Base-by-base conservation (phyloP, 768 basidiomycete genomes). In the Suillus spraguei region DNA sequence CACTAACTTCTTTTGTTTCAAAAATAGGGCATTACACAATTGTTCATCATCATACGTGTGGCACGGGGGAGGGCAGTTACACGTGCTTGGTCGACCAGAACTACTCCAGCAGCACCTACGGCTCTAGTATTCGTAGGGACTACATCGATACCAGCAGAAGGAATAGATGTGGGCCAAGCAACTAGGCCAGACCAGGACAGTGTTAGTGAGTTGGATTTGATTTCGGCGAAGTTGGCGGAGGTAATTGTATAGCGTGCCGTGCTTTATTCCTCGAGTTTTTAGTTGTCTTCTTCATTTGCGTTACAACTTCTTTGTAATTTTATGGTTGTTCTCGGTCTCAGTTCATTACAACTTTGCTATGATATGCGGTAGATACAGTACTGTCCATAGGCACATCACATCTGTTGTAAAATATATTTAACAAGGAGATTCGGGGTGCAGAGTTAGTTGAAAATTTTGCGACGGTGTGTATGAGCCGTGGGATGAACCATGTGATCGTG, bases 401-500 rank as follows among this genome's bases (percentile, higher is more conserved):
- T 28, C 28, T 28, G 28, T 28, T 28, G 28, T 28, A 28, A 28
- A 28, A 28, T 28, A 28, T 28, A 28, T 28, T 28, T 28, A 28
- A 28, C 28, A 28, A 28, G 28, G 28, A 28, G 28, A 28, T 28
- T 28, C 28, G 39, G 5, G 41, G 7, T 39, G 13, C 13, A 39
- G 38, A 39, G 38, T 39, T 39, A 39, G 38, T 38, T 14, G 14
- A 14, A 39, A 5, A 0, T 14, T 39, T 4, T 39, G 38, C 13
- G 4, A 38, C 11, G 4, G 28, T 28, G 38, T 14, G 3, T 38
- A 14, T 5, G 80, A 3, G 94, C 86, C 4, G 94, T 96, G 2
- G 95, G 95, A 70, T 95, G 92, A 22, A 91, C 89, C 69, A 94
- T 83, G 70, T 92, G 95, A 78, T 98, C 95, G 66, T 92, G 92